Conservation (phyloP, 148 eudicot genomes). For the Cornus florida region DNA sequence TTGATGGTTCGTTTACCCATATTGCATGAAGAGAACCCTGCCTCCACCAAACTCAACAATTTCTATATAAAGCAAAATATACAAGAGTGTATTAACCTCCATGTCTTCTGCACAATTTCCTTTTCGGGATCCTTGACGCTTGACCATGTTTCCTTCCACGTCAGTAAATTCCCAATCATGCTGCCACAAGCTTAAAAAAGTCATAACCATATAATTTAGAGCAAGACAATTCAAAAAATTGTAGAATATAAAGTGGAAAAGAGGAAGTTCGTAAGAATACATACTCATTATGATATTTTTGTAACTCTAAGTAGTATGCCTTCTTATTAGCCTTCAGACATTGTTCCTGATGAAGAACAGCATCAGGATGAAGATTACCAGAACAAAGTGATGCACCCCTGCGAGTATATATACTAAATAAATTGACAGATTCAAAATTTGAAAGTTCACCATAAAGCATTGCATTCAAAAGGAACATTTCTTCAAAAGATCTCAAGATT, state of each 20-base stretch:
- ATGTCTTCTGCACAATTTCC: slow-evolving; percentile 48
- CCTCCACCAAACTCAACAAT: not conserved
- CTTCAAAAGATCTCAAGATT: not conserved
- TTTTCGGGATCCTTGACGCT: slow-evolving; percentile 52
- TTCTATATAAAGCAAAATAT: slow-evolving; percentile 9
- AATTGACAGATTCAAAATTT: not conserved
- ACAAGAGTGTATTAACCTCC: slow-evolving; percentile 46
- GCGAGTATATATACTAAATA: slow-evolving; percentile 20
- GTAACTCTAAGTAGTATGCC: slow-evolving; percentile 64
- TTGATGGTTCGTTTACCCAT: not conserved
- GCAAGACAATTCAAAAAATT: not conserved
- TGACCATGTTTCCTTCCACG: slow-evolving; percentile 69
- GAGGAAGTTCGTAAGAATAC: not conserved
- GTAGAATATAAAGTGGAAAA: too few relatives aligned
- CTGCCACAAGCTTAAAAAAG: slow-evolving; percentile 44
- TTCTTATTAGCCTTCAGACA: slow-evolving; percentile 58
- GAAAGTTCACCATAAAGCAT: slow-evolving; percentile 7
- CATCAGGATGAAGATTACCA: slow-evolving; percentile 85
- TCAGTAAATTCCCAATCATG: slow-evolving; percentile 68
- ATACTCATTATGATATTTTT: slow-evolving; percentile 53
- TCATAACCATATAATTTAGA: slow-evolving; percentile 2
- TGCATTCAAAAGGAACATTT: slow-evolving; percentile 4
- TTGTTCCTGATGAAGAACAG: slow-evolving; percentile 51
- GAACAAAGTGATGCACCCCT: slow-evolving; percentile 78
- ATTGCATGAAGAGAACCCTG: not conserved